Base-by-base conservation (phyloP, 75 land plant genomes). In the Pinus taeda region DNA sequence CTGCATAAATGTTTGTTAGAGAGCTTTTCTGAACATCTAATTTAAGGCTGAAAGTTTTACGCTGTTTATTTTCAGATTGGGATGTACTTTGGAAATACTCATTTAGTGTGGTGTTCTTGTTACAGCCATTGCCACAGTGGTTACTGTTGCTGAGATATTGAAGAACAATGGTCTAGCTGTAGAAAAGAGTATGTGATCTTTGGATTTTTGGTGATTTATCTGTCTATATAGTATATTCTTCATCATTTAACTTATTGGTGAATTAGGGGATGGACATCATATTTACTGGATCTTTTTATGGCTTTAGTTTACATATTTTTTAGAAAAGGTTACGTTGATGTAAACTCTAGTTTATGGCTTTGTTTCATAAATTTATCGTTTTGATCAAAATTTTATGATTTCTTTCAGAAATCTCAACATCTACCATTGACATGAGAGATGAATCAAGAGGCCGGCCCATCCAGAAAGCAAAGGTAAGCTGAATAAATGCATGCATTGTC, bases 371-470 rank as follows among this genome's bases (percentile, higher is more conserved):
- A 49, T 49, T 9, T 49, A 49, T 9, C 55, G 2, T 49, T 67
- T 67, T 29, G 15, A 18, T 20, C 6, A 6, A 9, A 9, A 12
- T 17, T 49, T 74, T 13, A n/a, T 26, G 9, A 24, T 59, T 59
- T 55, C 17, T 53, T 71, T 49, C 89, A 93, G 96, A 79, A 75
- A 93, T 93, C 74, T 78, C 53, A 65, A 93, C 96, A 14, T 88
- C 92, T 6, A 93, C 95, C 24, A 86, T 93, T 75, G 96, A 93
- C 72, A 92, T 93, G 80, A 88, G 81, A 64, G 90, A 90, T 83
- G 94, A 91, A 73, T 62, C 84, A 15, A 80, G 95, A 59, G 94
- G 87, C 15, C 78, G 93, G 7, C 89, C 91, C 3, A 81, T 89
- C 58, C 94, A 92, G 64, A 93, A 93, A 75, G 94, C 93, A 3